phyloP scores from a whole-genome alignment of 2,329 filamentous ascomycete genomes.

The Trichoderma citrinoviride region DNA sequence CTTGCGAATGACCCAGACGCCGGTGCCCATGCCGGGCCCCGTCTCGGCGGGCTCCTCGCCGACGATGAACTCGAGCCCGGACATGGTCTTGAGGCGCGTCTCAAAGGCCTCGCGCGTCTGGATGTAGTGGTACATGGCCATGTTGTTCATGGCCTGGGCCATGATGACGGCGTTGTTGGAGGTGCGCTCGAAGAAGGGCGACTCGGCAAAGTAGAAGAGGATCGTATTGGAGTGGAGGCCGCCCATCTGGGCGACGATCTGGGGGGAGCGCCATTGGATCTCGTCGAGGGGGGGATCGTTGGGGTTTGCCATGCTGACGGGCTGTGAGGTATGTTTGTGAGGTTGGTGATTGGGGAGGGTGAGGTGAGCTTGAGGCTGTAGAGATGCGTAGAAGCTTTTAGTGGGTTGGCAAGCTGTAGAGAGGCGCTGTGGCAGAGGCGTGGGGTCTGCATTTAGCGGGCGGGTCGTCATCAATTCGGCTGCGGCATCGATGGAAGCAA shows the following conservation, averaged over 20 bases:
- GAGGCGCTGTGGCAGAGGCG: constrained; percentile 11
- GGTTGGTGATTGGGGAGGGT: background rate
- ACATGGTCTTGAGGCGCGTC: constrained; percentile 60
- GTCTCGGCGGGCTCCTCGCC: constrained; percentile 63
- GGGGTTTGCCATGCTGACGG: constrained; percentile 41
- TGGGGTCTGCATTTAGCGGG: constrained; percentile 23
- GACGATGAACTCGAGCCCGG: constrained; percentile 64
- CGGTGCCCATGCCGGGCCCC: constrained; percentile 62
- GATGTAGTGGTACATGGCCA: constrained; percentile 55
- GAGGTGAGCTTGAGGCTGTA: constrained; percentile 9
- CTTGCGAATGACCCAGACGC: constrained; percentile 69
- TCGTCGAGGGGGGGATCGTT: constrained; percentile 60
- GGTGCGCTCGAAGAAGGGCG: constrained; percentile 65
- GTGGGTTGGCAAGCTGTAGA: constrained; percentile 16
- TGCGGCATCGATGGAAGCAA: background rate
- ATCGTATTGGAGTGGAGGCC: constrained; percentile 64
- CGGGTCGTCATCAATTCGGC: background rate
- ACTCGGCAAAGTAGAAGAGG: constrained; percentile 65
- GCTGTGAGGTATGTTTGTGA: background rate
- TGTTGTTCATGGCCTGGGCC: constrained; percentile 61
- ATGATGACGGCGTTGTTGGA: constrained; percentile 66
- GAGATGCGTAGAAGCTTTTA: constrained; percentile 6
- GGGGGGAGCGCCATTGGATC: constrained; percentile 62
- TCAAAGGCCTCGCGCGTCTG: constrained; percentile 63
- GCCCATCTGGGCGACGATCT: constrained; percentile 48